Evolutionary conservation across 2,329 filamentous ascomycete species (phyloP), one percentile per base, ranked within the genome.

Genomic region (Ilyonectria robusta): DNA sequence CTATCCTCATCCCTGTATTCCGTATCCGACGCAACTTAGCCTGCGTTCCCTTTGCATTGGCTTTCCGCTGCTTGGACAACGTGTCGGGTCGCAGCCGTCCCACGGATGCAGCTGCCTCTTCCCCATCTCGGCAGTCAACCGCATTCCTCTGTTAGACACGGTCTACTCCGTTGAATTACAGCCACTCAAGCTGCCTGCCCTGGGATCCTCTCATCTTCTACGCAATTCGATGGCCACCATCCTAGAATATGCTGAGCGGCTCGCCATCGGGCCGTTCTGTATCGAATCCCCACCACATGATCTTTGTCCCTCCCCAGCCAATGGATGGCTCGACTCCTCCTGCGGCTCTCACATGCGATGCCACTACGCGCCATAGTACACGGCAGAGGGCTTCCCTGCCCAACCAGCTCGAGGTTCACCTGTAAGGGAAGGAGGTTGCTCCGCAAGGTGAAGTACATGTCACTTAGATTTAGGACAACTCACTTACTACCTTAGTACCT

Each of bases 191-290:
- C 53, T 55, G 57, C 37, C 53, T 35, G 35, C 42, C 57, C 51
- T 7, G 31, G 46, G 58, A 48, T 57, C 26, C 29, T 56, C 33
- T 35, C 44, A 44, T 61, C 26, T 53, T 50, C 42, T 35, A 56
- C 51, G 31, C 46, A n/a, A 37, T 47, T 57, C 53, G 40, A 57
- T 65, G 23, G 11, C 57, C 37, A 15, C 37, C 46, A 44, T 59
- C 55, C 55, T 37, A 21, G 51, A 44, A 50, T 60, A 29, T 70
- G 63, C 51, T 51, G 48, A 29, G 44, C 72, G 57, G 72, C 70
- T 74, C 65, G 61, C 70, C 72, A 68, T 71, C 60, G 33, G 62
- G 61, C 65, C 69, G 62, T 67, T 63, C 65, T 69, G 62, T 68
- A 65, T 65, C 53, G 58, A 70, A 61, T 42, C 53, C 62, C 55